phyloP scores from a whole-genome alignment of 768 basidiomycete species.

The Solioccasus polychromus region DNA sequence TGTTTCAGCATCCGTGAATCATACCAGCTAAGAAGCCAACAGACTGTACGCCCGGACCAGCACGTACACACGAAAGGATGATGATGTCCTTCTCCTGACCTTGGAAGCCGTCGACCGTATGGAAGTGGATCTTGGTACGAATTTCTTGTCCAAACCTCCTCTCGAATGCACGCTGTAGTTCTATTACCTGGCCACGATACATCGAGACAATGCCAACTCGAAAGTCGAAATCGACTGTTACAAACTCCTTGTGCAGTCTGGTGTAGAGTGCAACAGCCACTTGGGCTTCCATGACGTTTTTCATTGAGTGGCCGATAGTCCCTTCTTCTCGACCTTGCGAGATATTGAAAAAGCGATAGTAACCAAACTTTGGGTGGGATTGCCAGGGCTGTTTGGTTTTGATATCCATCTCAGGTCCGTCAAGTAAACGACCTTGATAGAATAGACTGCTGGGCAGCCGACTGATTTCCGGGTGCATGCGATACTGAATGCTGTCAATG shows the following conservation, averaged over 20 bases:
- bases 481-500: constrained; percentile 93
- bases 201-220: constrained; percentile 81
- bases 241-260: constrained; percentile 64
- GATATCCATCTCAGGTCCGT: constrained; percentile 84
- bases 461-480: constrained; percentile 98
- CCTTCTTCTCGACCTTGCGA: constrained; percentile 57
- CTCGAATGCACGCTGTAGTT: constrained; percentile 68
- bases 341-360: constrained; percentile 90
- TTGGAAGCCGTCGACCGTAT: constrained; percentile 98
- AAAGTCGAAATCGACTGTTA: constrained; percentile 50
- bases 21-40: constrained; percentile 88
- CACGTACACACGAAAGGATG: constrained; percentile 94
- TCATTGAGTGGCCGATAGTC: constrained; percentile 61
- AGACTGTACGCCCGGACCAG: constrained; percentile 75
- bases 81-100: constrained; percentile 99
- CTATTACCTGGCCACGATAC: constrained; percentile 87
- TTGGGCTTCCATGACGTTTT: constrained; percentile 71
- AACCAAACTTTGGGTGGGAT: constrained; percentile 66
- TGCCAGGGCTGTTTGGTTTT: constrained; percentile 92
- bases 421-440: constrained; percentile 73
- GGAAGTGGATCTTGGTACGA: constrained; percentile 77
- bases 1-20: constrained; percentile 3
- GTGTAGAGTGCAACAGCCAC: constrained; percentile 76
- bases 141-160: constrained; percentile 71
- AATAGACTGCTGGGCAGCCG: constrained; percentile 84